Evolutionary conservation across 2,329 filamentous ascomycete genomes (phyloP), one percentile per base, ranked within the genome.

Genomic region (Aspergillus sp.): DNA sequence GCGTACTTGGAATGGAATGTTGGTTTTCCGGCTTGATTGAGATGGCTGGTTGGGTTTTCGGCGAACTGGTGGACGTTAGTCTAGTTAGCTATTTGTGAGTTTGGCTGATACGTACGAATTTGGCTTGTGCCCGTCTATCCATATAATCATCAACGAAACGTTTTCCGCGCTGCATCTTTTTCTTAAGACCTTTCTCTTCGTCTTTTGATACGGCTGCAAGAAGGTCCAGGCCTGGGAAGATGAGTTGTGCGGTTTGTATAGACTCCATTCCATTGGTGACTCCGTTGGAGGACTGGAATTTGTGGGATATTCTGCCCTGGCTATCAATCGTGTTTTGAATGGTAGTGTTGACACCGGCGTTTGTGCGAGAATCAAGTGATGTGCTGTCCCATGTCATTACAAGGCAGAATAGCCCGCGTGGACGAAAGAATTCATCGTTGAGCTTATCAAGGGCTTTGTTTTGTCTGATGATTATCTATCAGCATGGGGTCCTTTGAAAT

Each of bases 391-490:
- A 85, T 1, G 80, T 80, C 71, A 86, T 79, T 39, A 88, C 74
- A 19, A 84, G 72, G 58, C 77, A 80, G 68, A 80, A 83, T 0
- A 87, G 75, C 0, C 84, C 84, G 2, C 77, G 78, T 0, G 85
- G 84, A 47, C 76, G 77, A 68, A 87, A 88, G 58, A 85, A 79
- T 3, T 81, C 75, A 8, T 79, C 74, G 64, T 87, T 87, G 63
- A 85, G 77, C 37, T 75, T 70, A 62, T 85, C 79, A 15, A 88
- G 76, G 65, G 67, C 72, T 85, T 86, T 0, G 80, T 77, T 43
- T 76, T 68, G 46, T 6, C 23, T 43, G 15, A 41, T 19, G 17
- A 2, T 31, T 31, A 4, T 31, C 27, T 31, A 21, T 21, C 21
- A 21, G 21, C 4, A 21, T 21, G 21, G 21, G 21, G 21, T 21